Conservation (phyloP, 306 rosid species). For the Gynostemma pentaphyllum region DNA sequence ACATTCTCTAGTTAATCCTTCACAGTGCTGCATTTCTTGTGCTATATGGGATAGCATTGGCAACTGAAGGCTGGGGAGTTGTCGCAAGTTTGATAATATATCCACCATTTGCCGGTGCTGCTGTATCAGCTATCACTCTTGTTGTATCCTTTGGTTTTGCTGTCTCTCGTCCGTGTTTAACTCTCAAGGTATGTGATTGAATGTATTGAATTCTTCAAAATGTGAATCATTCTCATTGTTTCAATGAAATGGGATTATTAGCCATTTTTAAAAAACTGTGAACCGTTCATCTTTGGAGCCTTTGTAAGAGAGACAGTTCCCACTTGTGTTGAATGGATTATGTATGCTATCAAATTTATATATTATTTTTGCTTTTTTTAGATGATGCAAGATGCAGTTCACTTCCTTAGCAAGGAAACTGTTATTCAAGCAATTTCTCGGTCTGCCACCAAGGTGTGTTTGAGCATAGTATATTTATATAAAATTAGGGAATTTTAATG, state of each 20-base stretch:
- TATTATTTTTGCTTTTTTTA: too few species aligned
- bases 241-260: too few species aligned
- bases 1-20: slow-evolving; percentile 14
- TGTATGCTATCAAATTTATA: neutral
- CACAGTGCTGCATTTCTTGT: slow-evolving; percentile 79
- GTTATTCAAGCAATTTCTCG: slow-evolving; percentile 91
- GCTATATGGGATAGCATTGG: slow-evolving; percentile 98
- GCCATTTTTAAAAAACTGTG: too few species aligned
- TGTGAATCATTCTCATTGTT: neutral
- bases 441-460: slow-evolving; percentile 88
- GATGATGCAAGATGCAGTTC: slow-evolving; percentile 99
- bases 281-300: neutral
- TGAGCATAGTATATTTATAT: neutral
- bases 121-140: slow-evolving; percentile 92
- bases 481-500: too few species aligned
- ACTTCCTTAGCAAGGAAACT: slow-evolving; percentile 92
- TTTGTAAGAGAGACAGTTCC: neutral
- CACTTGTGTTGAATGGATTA: neutral
- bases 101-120: slow-evolving; percentile 99
- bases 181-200: slow-evolving; percentile 63
- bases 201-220: neutral
- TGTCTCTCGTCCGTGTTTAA: slow-evolving; percentile 94
- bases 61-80: slow-evolving; percentile 99
- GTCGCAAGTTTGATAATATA: slow-evolving; percentile 94
- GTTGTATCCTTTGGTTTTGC: slow-evolving; percentile 99